phyloP scores from a whole-genome alignment of 352 stramenopile species.

The Discostella stelligera region DNA sequence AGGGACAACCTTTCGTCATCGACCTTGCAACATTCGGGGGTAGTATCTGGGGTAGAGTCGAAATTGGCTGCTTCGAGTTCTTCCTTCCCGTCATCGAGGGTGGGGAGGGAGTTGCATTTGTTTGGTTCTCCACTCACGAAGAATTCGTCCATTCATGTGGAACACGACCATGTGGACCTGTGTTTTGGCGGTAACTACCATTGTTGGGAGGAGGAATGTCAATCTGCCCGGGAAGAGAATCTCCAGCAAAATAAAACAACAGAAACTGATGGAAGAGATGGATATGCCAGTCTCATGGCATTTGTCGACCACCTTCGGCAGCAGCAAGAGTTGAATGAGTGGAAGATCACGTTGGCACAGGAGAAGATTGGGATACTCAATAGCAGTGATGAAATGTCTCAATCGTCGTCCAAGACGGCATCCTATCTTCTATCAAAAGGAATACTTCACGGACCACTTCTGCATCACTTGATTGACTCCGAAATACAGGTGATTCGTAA shows the following conservation, averaged over 20 bases:
- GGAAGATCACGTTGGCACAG: constrained; percentile 76
- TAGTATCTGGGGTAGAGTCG: too few species aligned
- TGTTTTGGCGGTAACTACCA: constrained; percentile 38
- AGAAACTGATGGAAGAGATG: constrained; percentile 19
- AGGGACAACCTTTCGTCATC: too few species aligned
- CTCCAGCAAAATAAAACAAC: background rate
- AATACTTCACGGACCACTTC: constrained; percentile 52
- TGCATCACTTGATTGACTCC: constrained; percentile 60
- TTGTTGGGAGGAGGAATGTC: background rate
- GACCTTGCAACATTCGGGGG: too few species aligned
- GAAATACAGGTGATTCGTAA: constrained; percentile 66
- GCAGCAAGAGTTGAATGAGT: constrained; percentile 53
- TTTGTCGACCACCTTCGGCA: constrained; percentile 54
- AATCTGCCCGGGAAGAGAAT: background rate
- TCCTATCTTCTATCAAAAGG: constrained; percentile 58
- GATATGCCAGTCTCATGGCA: constrained; percentile 50
- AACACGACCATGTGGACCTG: constrained; percentile 31
- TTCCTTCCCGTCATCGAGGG: background rate
- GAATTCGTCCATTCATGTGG: constrained; percentile 27
- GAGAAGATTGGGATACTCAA: constrained; percentile 55
- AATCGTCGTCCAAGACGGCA: constrained; percentile 44
- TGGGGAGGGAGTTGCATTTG: constrained; percentile 34
- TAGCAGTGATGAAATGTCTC: constrained; percentile 18
- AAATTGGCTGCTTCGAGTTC: too few species aligned
- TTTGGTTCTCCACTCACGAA: constrained; percentile 31